phyloP scores from a whole-genome alignment of 192 early-diverging fungal genomes.

The Coemansia sp. region DNA sequence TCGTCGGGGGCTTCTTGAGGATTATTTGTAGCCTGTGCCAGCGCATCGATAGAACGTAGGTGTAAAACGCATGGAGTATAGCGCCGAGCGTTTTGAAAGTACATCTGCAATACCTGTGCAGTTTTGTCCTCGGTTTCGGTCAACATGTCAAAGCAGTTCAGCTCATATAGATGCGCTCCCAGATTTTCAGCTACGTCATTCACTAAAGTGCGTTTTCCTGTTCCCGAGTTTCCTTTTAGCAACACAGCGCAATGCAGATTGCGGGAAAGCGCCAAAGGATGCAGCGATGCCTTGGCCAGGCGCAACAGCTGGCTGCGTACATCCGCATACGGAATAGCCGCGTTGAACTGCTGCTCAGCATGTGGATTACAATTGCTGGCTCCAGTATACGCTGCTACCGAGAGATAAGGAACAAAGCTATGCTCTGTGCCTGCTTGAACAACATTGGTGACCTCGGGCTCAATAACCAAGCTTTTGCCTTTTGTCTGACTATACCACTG shows the following conservation, averaged over 20 bases:
- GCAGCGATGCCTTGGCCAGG: slow-evolving; percentile 66
- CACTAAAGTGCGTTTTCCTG: slow-evolving; percentile 76
- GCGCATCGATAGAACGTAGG: slow-evolving; percentile 74
- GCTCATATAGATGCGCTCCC: slow-evolving; percentile 75
- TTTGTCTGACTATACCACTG: slow-evolving; percentile 33
- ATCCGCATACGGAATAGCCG: slow-evolving; percentile 18
- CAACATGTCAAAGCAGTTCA: slow-evolving; percentile 75
- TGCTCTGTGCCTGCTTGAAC: slow-evolving; percentile 33
- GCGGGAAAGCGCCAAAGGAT: slow-evolving; percentile 68
- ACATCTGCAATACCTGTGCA: slow-evolving; percentile 66
- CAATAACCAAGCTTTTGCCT: slow-evolving; percentile 23
- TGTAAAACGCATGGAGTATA: slow-evolving; percentile 83
- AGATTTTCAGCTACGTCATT: slow-evolving; percentile 63
- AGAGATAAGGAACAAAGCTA: slow-evolving; percentile 35
- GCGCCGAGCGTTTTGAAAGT: slow-evolving; percentile 72
- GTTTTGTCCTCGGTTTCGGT: slow-evolving; percentile 82
- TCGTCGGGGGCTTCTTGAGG: slow-evolving; percentile 40
- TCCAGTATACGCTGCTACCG: slow-evolving; percentile 13
- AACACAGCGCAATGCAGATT: slow-evolving; percentile 69
- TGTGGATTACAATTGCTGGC: not conserved
- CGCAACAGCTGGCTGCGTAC: slow-evolving; percentile 49
- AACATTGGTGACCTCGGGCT: slow-evolving; percentile 41
- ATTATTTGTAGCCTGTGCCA: slow-evolving; percentile 56
- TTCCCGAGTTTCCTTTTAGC: slow-evolving; percentile 77
- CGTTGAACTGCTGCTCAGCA: not conserved